Base-by-base conservation (phyloP, 2,329 filamentous ascomycete species). In the Stachybotrys elegans region DNA sequence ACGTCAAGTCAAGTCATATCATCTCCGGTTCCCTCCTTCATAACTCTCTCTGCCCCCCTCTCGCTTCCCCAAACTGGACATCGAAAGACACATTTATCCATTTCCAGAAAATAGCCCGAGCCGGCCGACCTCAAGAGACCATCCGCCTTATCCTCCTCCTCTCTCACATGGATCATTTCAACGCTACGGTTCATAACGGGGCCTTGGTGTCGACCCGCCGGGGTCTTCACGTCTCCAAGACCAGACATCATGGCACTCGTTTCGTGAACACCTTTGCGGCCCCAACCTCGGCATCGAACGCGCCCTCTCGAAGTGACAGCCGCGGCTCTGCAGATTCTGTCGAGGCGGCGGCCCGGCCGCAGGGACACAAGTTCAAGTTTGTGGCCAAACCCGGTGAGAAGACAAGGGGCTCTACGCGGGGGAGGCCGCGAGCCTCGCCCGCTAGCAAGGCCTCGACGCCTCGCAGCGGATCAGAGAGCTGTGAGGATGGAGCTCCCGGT, bases 161-260 rank as follows among this genome's bases (percentile, higher is more conserved):
- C n/a, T n/a, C n/a, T n/a, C 81, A 79, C 14, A 69, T 68, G 66
- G 63, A 68, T 46, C 62, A 69, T 48, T 66, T 65, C 55, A 66
- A 67, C 43, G 51, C 58, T 8, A 67, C 65, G 5, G 49, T 68
- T 25, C 57, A 58, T 43, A 58, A 61, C 46, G 65, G 66, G 20
- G 57, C 60, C 31, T 51, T 69, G 32, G 59, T 68, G 40, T 62
- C 63, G 27, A 68, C 63, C 1, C 57, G 63, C 21, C 58, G 63
- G 23, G 67, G 67, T 8, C 54, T 69, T 36, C 63, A 66, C 47
- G 63, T 69, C 12, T 65, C 65, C 19, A 65, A 66, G 48, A 60
- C 66, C 43, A 67, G 63, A 48, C 61, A 67, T 48, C 60, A 65
- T 44, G 65, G 65, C 23, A 56, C 57, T 19, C 65, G 62, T 5